phyloP scores from a whole-genome alignment of 768 basidiomycete genomes.

The Termitomyces sp. region DNA sequence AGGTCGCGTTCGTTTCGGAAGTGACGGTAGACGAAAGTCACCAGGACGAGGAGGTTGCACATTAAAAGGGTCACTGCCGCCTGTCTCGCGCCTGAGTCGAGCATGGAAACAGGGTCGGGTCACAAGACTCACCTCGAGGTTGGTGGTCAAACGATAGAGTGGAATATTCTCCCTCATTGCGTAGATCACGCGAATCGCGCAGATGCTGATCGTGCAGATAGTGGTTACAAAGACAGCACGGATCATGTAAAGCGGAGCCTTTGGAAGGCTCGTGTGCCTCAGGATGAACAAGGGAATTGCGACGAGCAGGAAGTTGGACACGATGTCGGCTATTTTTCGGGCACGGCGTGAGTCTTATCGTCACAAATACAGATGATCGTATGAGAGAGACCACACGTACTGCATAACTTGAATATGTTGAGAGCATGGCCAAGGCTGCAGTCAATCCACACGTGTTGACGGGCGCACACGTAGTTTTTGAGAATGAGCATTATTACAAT shows the following conservation, averaged over 20 bases:
- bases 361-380: background rate
- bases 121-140: conserved; percentile 14
- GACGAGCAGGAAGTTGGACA: conserved; percentile 8
- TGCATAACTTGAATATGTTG: conserved; percentile 9
- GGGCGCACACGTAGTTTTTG: conserved; percentile 11
- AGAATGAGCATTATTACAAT: conserved; percentile 8
- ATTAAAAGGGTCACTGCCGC: conserved; percentile 14
- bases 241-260: conserved; percentile 10
- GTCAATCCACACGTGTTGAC: conserved; percentile 6
- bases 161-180: background rate
- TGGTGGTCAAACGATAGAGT: conserved; percentile 12
- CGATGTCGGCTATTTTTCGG: conserved; percentile 10
- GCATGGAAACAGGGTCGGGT: background rate
- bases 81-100: background rate
- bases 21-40: conserved; percentile 15
- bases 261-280: conserved; percentile 9
- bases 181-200: conserved; percentile 11
- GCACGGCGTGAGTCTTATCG: background rate
- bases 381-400: conserved; percentile 3
- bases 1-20: conserved; percentile 9
- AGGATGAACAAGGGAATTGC: conserved; percentile 5
- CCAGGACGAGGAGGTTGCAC: conserved; percentile 15
- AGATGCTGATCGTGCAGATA: conserved; percentile 10
- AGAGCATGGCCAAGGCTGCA: conserved; percentile 8
- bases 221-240: conserved; percentile 14